Evolutionary conservation across 345 rosid genomes (phyloP), one percentile per base, ranked within the genome.

Genomic region (Lepidium africanum): DNA sequence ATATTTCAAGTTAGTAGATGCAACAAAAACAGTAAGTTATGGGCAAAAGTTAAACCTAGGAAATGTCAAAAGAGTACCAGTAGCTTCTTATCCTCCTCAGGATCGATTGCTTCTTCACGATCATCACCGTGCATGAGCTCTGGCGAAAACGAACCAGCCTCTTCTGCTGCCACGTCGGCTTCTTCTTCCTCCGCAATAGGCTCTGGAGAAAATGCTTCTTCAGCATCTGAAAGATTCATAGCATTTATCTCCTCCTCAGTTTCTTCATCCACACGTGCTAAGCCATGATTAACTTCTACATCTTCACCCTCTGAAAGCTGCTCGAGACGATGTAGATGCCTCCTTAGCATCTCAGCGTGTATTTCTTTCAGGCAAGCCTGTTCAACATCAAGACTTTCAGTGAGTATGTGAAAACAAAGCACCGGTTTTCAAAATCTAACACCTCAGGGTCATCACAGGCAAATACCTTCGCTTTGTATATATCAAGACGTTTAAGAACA

Each of bases 341-440:
- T 81, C 41, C 85, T 90, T 67, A 93, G 73, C 92, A 90, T 88
- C 79, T 83, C 88, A 56, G 89, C 81, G 65, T 93, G 90, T 72
- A 88, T 88, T 81, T 93, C 98, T 76, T 85, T 93, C 85, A 93
- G 78, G 73, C 91, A 80, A 77, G 97, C 97, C 97, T 92, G 78
- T 66, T 40, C 56, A 69, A 58, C 51, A 70, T 67, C 59, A 64
- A 69, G 63, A 74, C 62, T 21, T 49, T 39, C 6, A 15, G 37
- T 69, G 38, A 77, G 61, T 45, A 55, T 47, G 15, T 14, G 2
- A 43, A 25, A 37, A 15, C 39, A 41, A 52, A 56, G 15, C 14
- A 10, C 10, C 15, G 36, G 53, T 25, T 54, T 14, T 25, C 25
- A 65, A 50, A 40, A 63, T 43, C 23, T 30, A 17, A 39, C 17